phyloP scores from a whole-genome alignment of 1,284 basidiomycete genomes.

The Ustilago xerochloae region DNA sequence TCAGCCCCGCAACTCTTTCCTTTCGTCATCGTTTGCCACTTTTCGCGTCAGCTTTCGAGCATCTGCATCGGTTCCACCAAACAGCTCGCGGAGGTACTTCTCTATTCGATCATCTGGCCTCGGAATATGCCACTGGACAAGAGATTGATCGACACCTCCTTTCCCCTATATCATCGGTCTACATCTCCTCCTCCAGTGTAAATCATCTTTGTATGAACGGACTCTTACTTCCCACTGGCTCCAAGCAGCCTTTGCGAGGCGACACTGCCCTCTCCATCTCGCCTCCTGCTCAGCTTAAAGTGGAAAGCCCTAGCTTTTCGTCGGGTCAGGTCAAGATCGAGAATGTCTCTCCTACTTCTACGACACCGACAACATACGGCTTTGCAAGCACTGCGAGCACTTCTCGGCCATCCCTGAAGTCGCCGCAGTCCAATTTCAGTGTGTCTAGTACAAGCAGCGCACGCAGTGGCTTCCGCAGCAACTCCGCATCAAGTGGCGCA shows the following conservation, averaged over 20 bases:
- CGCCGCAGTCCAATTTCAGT: constrained; percentile 4
- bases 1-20: too few relatives aligned
- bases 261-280: constrained; percentile 28
- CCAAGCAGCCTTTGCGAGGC: constrained; percentile 42
- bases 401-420: constrained; percentile 3
- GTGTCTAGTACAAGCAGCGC: constrained; percentile 1
- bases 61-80: constrained; percentile 13
- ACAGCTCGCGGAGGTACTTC: constrained; percentile 31
- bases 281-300: constrained; percentile 21
- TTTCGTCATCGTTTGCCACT: background rate
- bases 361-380: constrained; percentile 1
- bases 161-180: constrained; percentile 10
- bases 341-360: background rate
- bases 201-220: constrained; percentile 42
- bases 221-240: constrained; percentile 43
- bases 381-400: background rate
- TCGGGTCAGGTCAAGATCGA: constrained; percentile 29
- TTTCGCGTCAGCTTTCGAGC: constrained; percentile 15
- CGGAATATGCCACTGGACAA: constrained; percentile 42
- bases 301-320: constrained; percentile 4
- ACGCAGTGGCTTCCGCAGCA: background rate
- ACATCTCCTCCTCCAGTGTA: background rate
- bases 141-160: constrained; percentile 20
- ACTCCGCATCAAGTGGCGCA: constrained; percentile 5
- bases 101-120: constrained; percentile 11